Base-by-base conservation (phyloP, 495 filamentous ascomycete genomes). In the Penicillium tannophilum region DNA sequence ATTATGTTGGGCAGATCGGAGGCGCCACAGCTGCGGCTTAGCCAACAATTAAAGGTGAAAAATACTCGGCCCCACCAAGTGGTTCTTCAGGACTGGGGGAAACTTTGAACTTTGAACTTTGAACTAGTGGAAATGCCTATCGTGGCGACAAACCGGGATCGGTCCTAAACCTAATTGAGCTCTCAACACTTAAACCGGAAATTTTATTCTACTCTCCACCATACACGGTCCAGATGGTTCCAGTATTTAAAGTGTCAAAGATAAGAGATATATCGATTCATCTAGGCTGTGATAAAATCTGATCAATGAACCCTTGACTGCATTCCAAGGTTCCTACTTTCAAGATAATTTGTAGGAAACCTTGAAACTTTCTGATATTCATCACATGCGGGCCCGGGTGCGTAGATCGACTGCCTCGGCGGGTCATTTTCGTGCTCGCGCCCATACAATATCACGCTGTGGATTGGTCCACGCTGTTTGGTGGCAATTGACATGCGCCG, bases 361-460 rank as follows among this genome's bases (percentile, higher is more conserved):
- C 28, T 23, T 23, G 20, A 28, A 28, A 28, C 8, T 12, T 17
- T 17, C 43, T 46, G 19, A 46, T 24, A 49, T 49, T 28, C 28
- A 28, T 41, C 46, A 49, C 46, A 49, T 49, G 46, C 46, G 26
- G 43, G 43, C 43, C 19, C 5, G 19, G 26, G 6, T 47, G 11
- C 23, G n/a, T 46, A 24, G 46, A 49, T 49, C 46, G 26, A 33
- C 46, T 41, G 28, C 65, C 66, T 68, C 66, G 65, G 62, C 62
- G 62, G 66, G 63, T 63, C 63, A 47, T 63, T 66, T 60, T 63
- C 60, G 66, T 66, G 51, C 24, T 54, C 24, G 33, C 52, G 33
- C 45, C 16, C 23, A 42, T 49, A 20, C 20, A 42, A 48, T 45
- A 35, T 7, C 52, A 16, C 10, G 20, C 19, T 24, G 36, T 20